phyloP scores from a whole-genome alignment of 164 flowering plant species.

The Dillenia suffruticosa region DNA sequence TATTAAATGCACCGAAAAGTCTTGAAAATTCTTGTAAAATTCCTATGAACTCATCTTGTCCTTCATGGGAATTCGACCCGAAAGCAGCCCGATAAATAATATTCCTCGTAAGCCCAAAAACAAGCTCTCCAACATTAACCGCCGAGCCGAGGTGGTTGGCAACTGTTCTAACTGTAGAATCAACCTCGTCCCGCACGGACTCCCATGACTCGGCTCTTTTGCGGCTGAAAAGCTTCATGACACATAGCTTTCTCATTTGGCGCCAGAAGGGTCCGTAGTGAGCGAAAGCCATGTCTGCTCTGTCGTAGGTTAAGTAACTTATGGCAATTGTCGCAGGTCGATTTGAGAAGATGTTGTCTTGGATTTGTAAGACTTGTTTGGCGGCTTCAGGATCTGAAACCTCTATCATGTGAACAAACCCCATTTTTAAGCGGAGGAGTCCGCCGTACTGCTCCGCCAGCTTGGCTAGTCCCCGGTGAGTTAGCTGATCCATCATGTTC shows the following conservation, averaged over 20 bases:
- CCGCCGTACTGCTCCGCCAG: constrained; percentile 70
- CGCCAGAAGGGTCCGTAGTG: constrained; percentile 93
- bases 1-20: constrained; percentile 74
- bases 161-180: constrained; percentile 23
- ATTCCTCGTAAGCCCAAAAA: constrained; percentile 51
- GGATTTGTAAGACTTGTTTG: constrained; percentile 63
- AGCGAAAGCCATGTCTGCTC: constrained; percentile 88
- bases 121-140: constrained; percentile 58
- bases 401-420: constrained; percentile 50
- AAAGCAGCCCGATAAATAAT: constrained; percentile 70
- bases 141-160: constrained; percentile 23
- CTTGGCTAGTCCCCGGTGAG: constrained; percentile 76
- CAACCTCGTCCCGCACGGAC: constrained; percentile 77
- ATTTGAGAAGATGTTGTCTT: constrained; percentile 71
- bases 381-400: constrained; percentile 65
- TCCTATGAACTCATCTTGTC: constrained; percentile 53
- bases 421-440: constrained; percentile 53
- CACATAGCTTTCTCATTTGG: constrained; percentile 86
- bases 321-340: constrained; percentile 71
- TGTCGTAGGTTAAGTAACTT: constrained; percentile 64
- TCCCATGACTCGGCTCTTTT: constrained; percentile 80
- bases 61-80: constrained; percentile 47
- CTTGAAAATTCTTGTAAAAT: constrained; percentile 79
- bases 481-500: constrained; percentile 70
- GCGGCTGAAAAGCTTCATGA: constrained; percentile 74